Evolutionary conservation across 192 early-diverging fungal species (phyloP).

Genomic region (Entomortierella chlamydospora): DNA sequence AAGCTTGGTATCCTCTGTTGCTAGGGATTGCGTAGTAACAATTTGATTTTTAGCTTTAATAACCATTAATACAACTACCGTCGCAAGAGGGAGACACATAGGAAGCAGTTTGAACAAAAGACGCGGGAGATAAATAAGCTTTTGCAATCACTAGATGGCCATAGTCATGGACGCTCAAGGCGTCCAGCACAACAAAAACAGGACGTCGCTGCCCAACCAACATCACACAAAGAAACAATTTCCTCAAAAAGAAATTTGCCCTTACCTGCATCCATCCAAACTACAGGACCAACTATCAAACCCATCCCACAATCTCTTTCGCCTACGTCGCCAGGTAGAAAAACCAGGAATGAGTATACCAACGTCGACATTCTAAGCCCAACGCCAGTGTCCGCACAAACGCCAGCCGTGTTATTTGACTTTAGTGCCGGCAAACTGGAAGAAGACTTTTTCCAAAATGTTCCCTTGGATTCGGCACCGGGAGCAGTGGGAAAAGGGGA

Average conservation of each 20-base stretch:
- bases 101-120: slow-evolving; percentile 66
- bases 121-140: slow-evolving; percentile 60
- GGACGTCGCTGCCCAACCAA: background rate
- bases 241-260: slow-evolving; percentile 23
- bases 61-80: no score
- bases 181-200: slow-evolving; percentile 4
- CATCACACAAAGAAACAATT: slow-evolving; percentile 3
- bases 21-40: no score
- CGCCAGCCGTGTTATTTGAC: slow-evolving; percentile 47
- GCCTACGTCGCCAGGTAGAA: slow-evolving; percentile 31
- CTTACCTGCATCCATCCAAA: slow-evolving; percentile 30
- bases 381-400: slow-evolving; percentile 31
- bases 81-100: slow-evolving; percentile 62
- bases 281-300: slow-evolving; percentile 13
- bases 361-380: slow-evolving; percentile 50
- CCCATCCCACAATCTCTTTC: slow-evolving; percentile 21
- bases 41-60: no score
- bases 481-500: background rate
- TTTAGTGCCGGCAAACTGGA: slow-evolving; percentile 61
- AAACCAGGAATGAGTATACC: slow-evolving; percentile 45
- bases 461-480: slow-evolving; percentile 8
- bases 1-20: no score
- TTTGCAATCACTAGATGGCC: slow-evolving; percentile 52
- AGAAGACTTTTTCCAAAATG: slow-evolving; percentile 62
- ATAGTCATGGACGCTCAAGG: background rate